These are phyloP conservation scores for Cyclostephanos tholiformis DNA, from an alignment of 108 stramenopile species.

Conservation along the genomic window DNA sequence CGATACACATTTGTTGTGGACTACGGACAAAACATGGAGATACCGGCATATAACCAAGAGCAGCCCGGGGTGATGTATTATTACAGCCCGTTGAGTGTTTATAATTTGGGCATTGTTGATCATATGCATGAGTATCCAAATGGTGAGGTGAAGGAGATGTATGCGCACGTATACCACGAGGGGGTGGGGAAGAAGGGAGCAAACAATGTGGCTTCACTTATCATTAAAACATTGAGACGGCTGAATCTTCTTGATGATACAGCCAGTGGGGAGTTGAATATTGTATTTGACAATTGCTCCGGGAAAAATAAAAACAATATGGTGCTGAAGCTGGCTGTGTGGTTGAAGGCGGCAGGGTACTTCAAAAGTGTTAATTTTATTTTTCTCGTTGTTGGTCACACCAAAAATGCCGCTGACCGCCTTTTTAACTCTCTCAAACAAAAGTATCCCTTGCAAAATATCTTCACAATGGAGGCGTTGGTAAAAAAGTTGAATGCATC, in stretches of 20 bases:
- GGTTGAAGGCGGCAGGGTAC: background rate
- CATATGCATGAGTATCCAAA: background rate
- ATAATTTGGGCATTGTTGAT: constrained; percentile 26
- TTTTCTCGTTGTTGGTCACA: constrained; percentile 15
- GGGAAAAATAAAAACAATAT: constrained; percentile 49
- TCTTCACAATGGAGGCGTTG: no score
- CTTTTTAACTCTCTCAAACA: constrained; percentile 1
- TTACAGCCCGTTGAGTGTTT: constrained; percentile 23
- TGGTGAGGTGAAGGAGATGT: background rate
- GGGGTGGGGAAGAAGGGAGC: background rate
- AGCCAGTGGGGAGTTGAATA: no score
- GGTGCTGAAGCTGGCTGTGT: constrained; percentile 15
- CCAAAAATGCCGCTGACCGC: background rate
- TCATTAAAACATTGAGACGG: constrained; percentile 11
- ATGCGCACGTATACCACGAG: constrained; percentile 14
- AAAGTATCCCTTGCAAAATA: background rate
- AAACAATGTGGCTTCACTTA: constrained; percentile 30
- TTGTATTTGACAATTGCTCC: constrained; percentile 27
- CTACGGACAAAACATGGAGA: constrained; percentile 36
- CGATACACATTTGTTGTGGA: constrained; percentile 19
- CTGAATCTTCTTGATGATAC: constrained; percentile 8
- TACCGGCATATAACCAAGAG: constrained; percentile 11
- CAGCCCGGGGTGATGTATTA: constrained; percentile 34
- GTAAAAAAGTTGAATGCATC: background rate
- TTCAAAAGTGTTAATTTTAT: constrained; percentile 13